Evolutionary conservation across 2,329 filamentous ascomycete genomes (phyloP), one percentile per base, ranked within the genome.

Genomic region (Botrytis sinoallii): DNA sequence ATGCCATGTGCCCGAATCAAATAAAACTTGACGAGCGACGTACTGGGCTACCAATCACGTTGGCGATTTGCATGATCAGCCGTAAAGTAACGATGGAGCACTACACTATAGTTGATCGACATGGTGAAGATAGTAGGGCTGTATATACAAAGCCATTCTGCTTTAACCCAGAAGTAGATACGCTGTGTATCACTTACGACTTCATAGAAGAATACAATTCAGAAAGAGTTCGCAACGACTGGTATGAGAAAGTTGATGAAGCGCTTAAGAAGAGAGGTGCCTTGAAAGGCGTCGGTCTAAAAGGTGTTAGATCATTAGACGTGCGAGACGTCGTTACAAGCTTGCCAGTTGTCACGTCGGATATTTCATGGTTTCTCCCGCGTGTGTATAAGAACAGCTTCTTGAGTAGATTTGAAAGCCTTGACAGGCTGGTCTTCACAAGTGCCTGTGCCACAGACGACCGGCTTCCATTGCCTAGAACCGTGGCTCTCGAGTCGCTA

Each of bases 1-100:
- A 5, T 59, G 18, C 16, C 29, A 22, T 7, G 1, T 3, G 1
- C 29, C 29, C 14, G 5, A 2, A 0, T 59, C 7, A 32, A 20
- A 10, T 29, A 35, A 59, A n/a, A 20, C 6, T n/a, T 1, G n/a
- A 32, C n/a, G 55, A 57, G 14, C 55, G 16, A 57, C 7, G 2
- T 57, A 57, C 16, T 57, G 55, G n/a, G 55, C 55, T 59, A 32
- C 55, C 55, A 35, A 59, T 59, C 3, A 22, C 55, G 8, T 35
- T 59, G 18, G 16, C n/a, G 4, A 22, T 59, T 22, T 59, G 55
- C 29, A 59, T 35, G 9, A 7, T 18, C 18, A 59, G 55, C 4
- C 55, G 55, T 20, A 5, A 59, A 35, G 18, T 59, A 20, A 35
- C 55, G 18, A 1, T 20, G 29, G 3, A 59, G 29, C 55, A 59